Conservation (phyloP, 495 filamentous ascomycete genomes). For the Bryoglossum gracile region DNA sequence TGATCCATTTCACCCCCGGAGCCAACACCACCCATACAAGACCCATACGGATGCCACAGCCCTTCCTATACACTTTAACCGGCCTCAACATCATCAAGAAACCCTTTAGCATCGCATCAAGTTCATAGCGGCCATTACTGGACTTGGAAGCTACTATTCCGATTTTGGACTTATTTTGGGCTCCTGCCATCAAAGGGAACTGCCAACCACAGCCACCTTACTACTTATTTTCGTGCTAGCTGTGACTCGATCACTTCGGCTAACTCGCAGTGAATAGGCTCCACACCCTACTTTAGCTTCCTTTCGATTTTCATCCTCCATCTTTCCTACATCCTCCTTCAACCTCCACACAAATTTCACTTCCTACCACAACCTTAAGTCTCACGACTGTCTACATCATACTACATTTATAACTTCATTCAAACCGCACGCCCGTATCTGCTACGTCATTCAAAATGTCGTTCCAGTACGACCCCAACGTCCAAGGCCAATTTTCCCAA, state of each 20-base stretch:
- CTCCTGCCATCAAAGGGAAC: too few species aligned
- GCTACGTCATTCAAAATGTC: constrained; percentile 3
- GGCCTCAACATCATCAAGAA: too few species aligned
- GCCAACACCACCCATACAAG: too few species aligned
- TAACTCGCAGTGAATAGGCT: background rate
- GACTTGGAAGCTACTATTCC: too few species aligned
- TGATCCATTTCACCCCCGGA: too few species aligned
- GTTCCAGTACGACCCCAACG: constrained; percentile 22
- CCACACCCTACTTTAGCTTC: background rate
- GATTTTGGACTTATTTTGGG: too few species aligned
- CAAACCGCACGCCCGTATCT: background rate
- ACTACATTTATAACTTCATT: background rate
- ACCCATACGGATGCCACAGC: too few species aligned
- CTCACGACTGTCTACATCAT: background rate
- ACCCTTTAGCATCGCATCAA: too few species aligned
- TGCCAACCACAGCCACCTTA: background rate
- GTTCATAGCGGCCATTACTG: too few species aligned
- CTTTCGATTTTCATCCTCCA: background rate
- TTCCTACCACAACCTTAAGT: too few species aligned
- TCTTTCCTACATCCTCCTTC: background rate
- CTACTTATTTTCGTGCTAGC: background rate
- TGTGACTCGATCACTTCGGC: background rate
- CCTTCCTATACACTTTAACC: too few species aligned
- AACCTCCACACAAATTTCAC: background rate
- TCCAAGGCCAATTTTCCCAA: constrained; percentile 18